These are phyloP conservation scores for Annulohypoxylon maeteangense DNA, from an alignment of 495 filamentous ascomycete genomes.

Conservation along the genomic window DNA sequence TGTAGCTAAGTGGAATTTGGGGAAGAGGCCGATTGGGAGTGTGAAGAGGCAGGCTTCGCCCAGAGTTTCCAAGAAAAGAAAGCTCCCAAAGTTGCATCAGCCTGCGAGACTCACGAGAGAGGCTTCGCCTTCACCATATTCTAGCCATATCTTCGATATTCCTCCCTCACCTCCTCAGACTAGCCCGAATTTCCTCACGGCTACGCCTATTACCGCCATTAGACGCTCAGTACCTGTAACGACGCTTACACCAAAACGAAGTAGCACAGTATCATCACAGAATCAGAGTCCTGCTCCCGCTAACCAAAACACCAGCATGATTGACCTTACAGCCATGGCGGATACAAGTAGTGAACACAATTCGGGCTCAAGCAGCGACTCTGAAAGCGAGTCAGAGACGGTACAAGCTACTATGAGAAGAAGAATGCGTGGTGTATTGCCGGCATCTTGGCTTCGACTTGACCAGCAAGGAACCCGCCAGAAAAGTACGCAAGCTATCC, in stretches of 20 bases:
- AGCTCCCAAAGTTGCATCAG: constrained; percentile 31
- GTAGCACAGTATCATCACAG: constrained; percentile 39
- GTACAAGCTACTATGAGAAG: constrained; percentile 54
- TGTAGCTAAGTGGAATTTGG: constrained; percentile 43
- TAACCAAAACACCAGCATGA: constrained; percentile 36
- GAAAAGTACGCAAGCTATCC: constrained; percentile 42
- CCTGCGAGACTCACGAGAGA: constrained; percentile 22
- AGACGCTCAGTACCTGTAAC: constrained; percentile 11
- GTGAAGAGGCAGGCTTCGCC: constrained; percentile 42
- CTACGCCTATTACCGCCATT: constrained; percentile 26
- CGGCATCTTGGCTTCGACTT: constrained; percentile 88
- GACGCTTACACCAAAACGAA: constrained; percentile 36
- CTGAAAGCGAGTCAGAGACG: constrained; percentile 57
- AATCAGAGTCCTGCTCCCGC: constrained; percentile 41
- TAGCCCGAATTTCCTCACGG: constrained; percentile 35
- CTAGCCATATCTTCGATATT: constrained; percentile 40
- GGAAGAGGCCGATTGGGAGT: constrained; percentile 4
- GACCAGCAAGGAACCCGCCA: constrained; percentile 60
- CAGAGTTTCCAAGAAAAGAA: constrained; percentile 36
- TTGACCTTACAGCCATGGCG: constrained; percentile 41
- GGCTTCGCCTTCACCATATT: constrained; percentile 6
- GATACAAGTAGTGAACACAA: constrained; percentile 24
- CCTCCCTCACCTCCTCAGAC: constrained; percentile 45
- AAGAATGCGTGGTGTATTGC: constrained; percentile 84
- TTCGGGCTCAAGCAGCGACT: constrained; percentile 39